Conservation (phyloP, 2,329 filamentous ascomycete genomes). For the Sordariomycetes sp. region DNA sequence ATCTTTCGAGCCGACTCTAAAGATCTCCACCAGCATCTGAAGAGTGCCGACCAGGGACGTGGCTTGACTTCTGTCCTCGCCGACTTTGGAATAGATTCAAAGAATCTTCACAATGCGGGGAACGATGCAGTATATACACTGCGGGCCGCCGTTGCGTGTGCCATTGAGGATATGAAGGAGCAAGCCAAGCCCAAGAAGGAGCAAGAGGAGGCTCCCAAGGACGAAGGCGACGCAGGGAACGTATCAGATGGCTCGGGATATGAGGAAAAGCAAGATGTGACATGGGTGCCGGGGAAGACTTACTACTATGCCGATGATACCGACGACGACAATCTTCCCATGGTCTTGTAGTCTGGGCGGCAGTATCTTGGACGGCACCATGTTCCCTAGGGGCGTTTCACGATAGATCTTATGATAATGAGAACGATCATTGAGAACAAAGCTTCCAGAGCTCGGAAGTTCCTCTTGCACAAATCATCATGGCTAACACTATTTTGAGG, state of each 20-base stretch:
- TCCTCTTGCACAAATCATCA: neutral
- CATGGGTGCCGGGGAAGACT: neutral
- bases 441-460: neutral
- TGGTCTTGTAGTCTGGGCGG: neutral
- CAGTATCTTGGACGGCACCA: neutral
- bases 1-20: slow-evolving; percentile 64
- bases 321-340: neutral
- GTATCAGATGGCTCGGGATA: neutral
- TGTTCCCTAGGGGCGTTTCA: neutral
- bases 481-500: neutral
- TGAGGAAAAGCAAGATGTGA: neutral
- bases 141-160: slow-evolving; percentile 52
- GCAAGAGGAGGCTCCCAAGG: neutral
- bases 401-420: neutral
- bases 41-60: slow-evolving; percentile 37
- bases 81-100: slow-evolving; percentile 51
- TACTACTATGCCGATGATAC: neutral
- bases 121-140: slow-evolving; percentile 80
- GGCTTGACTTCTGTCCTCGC: slow-evolving; percentile 51
- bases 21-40: slow-evolving; percentile 55
- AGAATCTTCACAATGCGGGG: slow-evolving; percentile 73
- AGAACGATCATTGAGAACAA: neutral
- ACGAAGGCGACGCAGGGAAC: neutral
- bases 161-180: neutral
- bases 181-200: neutral